Evolutionary conservation across 257 asterid genomes (phyloP).

Genomic region (Ilex aquifolium): DNA sequence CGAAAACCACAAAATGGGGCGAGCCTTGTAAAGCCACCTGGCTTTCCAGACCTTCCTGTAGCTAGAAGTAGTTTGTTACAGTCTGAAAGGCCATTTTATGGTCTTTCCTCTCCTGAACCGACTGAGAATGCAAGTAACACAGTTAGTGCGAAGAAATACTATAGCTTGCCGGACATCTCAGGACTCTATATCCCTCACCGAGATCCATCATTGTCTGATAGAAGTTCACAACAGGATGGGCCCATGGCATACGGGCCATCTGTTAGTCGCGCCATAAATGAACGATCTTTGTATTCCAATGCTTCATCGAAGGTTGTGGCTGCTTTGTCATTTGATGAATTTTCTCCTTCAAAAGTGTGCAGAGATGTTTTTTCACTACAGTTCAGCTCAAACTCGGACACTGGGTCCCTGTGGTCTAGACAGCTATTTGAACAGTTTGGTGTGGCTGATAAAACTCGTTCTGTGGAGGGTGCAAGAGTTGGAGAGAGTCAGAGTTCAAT

Average conservation of each 20-base stretch:
- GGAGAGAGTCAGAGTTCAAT: constrained; percentile 17
- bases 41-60: constrained; percentile 70
- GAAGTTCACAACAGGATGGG: constrained; percentile 38
- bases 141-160: constrained; percentile 56
- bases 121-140: constrained; percentile 33
- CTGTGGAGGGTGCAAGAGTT: constrained; percentile 10
- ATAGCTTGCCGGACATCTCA: constrained; percentile 88
- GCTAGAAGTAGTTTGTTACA: constrained; percentile 69
- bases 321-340: constrained; percentile 40
- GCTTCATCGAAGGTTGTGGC: constrained; percentile 43
- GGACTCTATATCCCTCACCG: constrained; percentile 58
- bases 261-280: constrained; percentile 30
- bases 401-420: constrained; percentile 73
- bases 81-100: constrained; percentile 44
- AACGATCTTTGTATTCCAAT: constrained; percentile 26
- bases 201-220: constrained; percentile 35
- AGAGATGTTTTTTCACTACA: constrained; percentile 56
- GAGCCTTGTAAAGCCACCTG: constrained; percentile 68
- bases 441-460: constrained; percentile 58
- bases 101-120: constrained; percentile 40
- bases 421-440: constrained; percentile 92
- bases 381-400: constrained; percentile 37
- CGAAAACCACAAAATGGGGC: constrained; percentile 58
- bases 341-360: constrained; percentile 51
- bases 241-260: constrained; percentile 41